These are phyloP conservation scores for Solanum lignicaule DNA, from an alignment of 257 asterid genomes.

Conservation along the genomic window DNA sequence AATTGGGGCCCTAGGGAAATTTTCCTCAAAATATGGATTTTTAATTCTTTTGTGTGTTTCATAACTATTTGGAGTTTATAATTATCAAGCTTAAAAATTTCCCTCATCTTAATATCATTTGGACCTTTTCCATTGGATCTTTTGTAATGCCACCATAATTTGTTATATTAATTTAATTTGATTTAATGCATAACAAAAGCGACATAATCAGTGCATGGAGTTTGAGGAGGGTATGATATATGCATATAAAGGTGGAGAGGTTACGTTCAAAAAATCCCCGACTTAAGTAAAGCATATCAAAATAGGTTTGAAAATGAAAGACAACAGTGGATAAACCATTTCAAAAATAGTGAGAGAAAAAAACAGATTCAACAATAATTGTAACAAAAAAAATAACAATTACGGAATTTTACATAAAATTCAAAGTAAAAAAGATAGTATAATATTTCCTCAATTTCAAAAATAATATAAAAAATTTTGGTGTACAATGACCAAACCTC, in stretches of 20 bases:
- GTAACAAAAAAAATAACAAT: no score
- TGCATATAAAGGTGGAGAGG: no score
- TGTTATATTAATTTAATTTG: background rate
- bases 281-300: no score
- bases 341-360: no score
- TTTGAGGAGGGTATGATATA: no score
- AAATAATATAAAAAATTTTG: background rate
- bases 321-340: no score
- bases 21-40: background rate
- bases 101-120: background rate
- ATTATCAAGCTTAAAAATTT: background rate
- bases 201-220: no score
- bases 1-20: background rate
- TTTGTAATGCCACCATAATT: background rate
- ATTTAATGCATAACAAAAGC: background rate
- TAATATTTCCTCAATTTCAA: background rate
- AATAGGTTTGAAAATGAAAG: no score
- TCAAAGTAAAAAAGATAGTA: background rate
- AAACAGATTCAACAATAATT: no score
- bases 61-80: background rate
- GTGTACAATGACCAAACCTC: background rate
- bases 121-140: background rate
- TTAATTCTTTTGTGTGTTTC: background rate
- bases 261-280: accelerated
- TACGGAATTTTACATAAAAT: no score